Conservation (phyloP, 257 asterid genomes). For the Primulina eburnea region DNA sequence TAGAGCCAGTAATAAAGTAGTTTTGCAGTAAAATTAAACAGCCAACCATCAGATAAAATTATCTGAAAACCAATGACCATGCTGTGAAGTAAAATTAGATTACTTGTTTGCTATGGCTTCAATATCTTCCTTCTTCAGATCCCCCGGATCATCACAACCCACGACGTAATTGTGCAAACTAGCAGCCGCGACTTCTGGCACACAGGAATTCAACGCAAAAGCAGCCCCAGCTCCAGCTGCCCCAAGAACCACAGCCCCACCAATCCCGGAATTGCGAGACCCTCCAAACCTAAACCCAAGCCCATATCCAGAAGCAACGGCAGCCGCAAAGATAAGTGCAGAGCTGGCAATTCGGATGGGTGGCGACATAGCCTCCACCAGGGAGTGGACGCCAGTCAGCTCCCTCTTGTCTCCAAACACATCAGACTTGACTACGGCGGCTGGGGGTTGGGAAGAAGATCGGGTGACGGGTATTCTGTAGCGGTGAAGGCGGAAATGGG, state of each 20-base stretch:
- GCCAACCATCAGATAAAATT: background rate
- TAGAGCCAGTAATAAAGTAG: background rate
- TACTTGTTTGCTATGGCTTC: constrained; percentile 78
- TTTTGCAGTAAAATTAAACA: background rate
- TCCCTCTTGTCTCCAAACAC: constrained; percentile 69
- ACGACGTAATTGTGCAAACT: constrained; percentile 81
- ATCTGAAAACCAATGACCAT: background rate
- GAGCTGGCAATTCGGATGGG: constrained; percentile 75
- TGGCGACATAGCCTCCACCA: constrained; percentile 76
- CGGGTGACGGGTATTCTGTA: constrained; percentile 36
- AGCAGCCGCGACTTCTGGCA: constrained; percentile 85
- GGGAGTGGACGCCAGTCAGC: constrained; percentile 58
- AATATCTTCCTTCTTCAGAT: constrained; percentile 76
- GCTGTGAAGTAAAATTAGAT: background rate
- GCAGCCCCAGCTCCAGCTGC: constrained; percentile 89
- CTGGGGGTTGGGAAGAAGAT: constrained; percentile 30
- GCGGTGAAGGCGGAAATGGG: constrained; percentile 35
- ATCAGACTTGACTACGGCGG: constrained; percentile 40
- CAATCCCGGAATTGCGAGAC: constrained; percentile 60
- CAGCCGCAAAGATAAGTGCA: constrained; percentile 61
- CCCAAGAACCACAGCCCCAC: constrained; percentile 82
- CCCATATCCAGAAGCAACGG: constrained; percentile 84
- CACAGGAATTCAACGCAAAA: constrained; percentile 76
- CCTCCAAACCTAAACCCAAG: constrained; percentile 77
- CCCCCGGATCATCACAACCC: constrained; percentile 65